A percentile compares a stretch with the other conserved stretches of the same genome.
phyloP scores from a whole-genome alignment of 2,329 filamentous ascomycete genomes.

The Trichoderma pleuroti region DNA sequence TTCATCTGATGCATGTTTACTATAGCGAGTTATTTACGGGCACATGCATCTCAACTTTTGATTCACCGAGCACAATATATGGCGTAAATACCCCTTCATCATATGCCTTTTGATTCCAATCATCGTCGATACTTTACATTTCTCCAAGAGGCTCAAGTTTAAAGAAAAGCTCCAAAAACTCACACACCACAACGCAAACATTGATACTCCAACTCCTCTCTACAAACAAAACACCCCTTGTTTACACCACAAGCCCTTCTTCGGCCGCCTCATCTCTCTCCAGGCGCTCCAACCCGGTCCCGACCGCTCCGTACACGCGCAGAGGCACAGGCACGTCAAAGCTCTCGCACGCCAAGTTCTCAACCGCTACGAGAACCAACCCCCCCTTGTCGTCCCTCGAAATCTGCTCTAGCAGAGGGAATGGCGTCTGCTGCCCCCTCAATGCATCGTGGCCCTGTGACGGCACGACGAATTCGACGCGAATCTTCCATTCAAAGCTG shows the following conservation, averaged over 20 bases:
- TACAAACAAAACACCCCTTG: background rate
- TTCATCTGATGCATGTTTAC: background rate
- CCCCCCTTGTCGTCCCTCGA: slow-evolving; percentile 75
- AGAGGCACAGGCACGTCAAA: slow-evolving; percentile 87
- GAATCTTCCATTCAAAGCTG: slow-evolving; percentile 80
- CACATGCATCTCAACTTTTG: background rate
- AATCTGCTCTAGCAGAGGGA: slow-evolving; percentile 71
- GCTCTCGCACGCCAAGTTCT: slow-evolving; percentile 78
- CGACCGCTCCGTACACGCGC: slow-evolving; percentile 68
- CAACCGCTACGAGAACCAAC: slow-evolving; percentile 69
- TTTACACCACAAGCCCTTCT: slow-evolving; percentile 41
- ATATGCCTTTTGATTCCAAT: background rate
- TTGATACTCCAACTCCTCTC: background rate
- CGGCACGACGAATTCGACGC: slow-evolving; percentile 89
- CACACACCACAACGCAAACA: background rate
- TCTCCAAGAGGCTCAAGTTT: background rate
- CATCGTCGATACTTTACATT: background rate
- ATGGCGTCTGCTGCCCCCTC: slow-evolving; percentile 25
- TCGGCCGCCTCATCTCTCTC: slow-evolving; percentile 54
- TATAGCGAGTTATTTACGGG: background rate
- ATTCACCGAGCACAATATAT: background rate
- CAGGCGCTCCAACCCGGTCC: slow-evolving; percentile 53
- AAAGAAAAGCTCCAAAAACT: background rate
- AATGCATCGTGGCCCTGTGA: slow-evolving; percentile 37
- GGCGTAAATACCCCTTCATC: background rate